These are phyloP conservation scores for Fagopyrum homotropicum DNA, from an alignment of 148 eudicot species.

Conservation along the genomic window DNA sequence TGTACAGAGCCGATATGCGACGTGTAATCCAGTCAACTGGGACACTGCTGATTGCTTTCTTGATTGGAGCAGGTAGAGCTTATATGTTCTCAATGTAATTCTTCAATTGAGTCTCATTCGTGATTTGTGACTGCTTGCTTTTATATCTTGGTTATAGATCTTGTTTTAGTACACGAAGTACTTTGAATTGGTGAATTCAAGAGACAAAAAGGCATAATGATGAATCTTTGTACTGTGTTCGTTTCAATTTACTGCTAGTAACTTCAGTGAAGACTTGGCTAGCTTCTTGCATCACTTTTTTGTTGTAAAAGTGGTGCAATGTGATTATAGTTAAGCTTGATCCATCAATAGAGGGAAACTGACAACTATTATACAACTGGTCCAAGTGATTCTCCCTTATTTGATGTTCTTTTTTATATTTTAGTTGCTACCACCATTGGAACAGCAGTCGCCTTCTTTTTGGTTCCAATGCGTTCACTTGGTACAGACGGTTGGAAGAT, in stretches of 20 bases:
- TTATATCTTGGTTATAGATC: neutral
- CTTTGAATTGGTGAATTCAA: too few relatives aligned
- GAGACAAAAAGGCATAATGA: too few relatives aligned
- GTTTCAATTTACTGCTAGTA: neutral
- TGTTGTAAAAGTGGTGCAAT: neutral
- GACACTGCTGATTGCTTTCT: conserved; percentile 66
- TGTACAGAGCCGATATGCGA: conserved; percentile 76
- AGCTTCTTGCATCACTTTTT: neutral
- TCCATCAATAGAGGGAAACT: neutral
- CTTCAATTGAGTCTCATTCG: neutral
- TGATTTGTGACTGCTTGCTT: neutral
- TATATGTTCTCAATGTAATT: neutral
- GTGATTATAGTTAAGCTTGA: neutral
- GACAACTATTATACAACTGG: neutral
- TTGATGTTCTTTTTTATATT: conserved; percentile 5
- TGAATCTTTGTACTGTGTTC: neutral
- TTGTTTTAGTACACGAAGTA: neutral
- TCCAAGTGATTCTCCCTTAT: neutral
- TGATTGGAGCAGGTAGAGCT: conserved; percentile 69
- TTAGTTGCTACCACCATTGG: conserved; percentile 86
- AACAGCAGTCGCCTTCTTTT: conserved; percentile 60
- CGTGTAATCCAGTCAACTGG: conserved; percentile 68
- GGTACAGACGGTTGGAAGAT: conserved; percentile 91
- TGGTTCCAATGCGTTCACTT: conserved; percentile 88
- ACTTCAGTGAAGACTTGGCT: neutral